A percentile compares a stretch with the other conserved stretches of the same genome.
These are phyloP conservation scores for Phialophora verrucosa DNA, from an alignment of 2,329 filamentous ascomycete genomes.

Conservation along the genomic window DNA sequence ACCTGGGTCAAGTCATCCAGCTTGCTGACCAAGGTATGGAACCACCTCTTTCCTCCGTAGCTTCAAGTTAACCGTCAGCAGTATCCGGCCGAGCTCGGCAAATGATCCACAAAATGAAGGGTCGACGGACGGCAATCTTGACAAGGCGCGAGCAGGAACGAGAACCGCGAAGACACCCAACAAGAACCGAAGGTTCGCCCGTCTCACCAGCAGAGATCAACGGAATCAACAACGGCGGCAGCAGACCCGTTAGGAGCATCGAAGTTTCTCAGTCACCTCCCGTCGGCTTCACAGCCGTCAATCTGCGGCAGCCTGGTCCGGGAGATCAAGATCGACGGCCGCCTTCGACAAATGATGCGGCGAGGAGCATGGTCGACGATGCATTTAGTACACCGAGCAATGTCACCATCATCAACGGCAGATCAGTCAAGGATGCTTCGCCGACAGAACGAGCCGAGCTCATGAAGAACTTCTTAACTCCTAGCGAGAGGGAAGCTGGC, in stretches of 20 bases:
- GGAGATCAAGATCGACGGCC: constrained; percentile 20
- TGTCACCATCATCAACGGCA: constrained; percentile 56
- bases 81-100: constrained; percentile 75
- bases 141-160: constrained; percentile 63
- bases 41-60: neutral
- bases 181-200: constrained; percentile 33
- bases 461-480: constrained; percentile 67
- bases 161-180: constrained; percentile 38
- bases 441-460: constrained; percentile 64
- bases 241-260: constrained; percentile 34
- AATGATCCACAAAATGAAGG: constrained; percentile 79
- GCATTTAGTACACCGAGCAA: constrained; percentile 53
- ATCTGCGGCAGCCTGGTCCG: constrained; percentile 52
- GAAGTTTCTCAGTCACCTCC: constrained; percentile 53
- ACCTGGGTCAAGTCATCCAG: constrained; percentile 76
- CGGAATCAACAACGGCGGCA: constrained; percentile 40
- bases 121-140: constrained; percentile 74
- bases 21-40: constrained; percentile 74
- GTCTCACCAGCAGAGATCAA: constrained; percentile 39
- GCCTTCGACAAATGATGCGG: constrained; percentile 9
- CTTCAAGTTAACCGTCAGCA: constrained; percentile 40
- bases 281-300: constrained; percentile 65
- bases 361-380: constrained; percentile 23
- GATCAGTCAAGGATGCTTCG: constrained; percentile 58
- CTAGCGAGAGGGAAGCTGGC: constrained; percentile 59